These are phyloP conservation scores for Magnusiomyces suaveolens DNA, from an alignment of 1,139 yeast genomes.

Conservation along the genomic window DNA sequence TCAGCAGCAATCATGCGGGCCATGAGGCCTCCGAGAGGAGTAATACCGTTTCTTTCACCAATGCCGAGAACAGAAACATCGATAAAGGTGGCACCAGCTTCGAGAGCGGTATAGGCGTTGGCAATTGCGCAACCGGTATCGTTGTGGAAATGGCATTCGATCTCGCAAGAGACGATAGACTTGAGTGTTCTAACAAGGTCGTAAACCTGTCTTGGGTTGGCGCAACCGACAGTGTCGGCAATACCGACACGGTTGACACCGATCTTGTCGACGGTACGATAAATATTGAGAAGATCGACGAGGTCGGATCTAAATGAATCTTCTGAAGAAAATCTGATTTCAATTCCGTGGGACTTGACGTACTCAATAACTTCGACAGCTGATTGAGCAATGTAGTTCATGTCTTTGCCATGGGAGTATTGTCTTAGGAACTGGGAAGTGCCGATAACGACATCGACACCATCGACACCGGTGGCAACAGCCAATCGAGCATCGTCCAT, in stretches of 20 bases:
- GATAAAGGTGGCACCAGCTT: conserved; percentile 92
- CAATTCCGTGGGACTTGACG: conserved; percentile 94
- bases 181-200: conserved; percentile 90
- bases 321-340: conserved; percentile 92
- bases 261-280: conserved; percentile 92
- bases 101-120: conserved; percentile 94
- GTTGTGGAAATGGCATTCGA: conserved; percentile 97
- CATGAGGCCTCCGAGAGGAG: conserved; percentile 96
- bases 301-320: conserved; percentile 96
- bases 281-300: conserved; percentile 88
- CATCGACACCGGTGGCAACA: conserved; percentile 96
- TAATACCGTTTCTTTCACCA: conserved; percentile 98
- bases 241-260: conserved; percentile 99
- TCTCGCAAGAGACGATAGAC: conserved; percentile 91
- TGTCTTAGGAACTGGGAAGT: conserved; percentile 92
- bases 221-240: conserved; percentile 98
- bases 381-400: conserved; percentile 93
- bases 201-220: conserved; percentile 97
- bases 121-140: conserved; percentile 99
- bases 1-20: conserved; percentile 99
- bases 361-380: conserved; percentile 96
- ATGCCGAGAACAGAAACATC: conserved; percentile 95
- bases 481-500: conserved; percentile 98
- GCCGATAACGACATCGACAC: conserved; percentile 97
- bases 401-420: conserved; percentile 96